These are phyloP conservation scores for Macrolepiota dolichaula DNA, from an alignment of 768 basidiomycete genomes.

Conservation along the genomic window DNA sequence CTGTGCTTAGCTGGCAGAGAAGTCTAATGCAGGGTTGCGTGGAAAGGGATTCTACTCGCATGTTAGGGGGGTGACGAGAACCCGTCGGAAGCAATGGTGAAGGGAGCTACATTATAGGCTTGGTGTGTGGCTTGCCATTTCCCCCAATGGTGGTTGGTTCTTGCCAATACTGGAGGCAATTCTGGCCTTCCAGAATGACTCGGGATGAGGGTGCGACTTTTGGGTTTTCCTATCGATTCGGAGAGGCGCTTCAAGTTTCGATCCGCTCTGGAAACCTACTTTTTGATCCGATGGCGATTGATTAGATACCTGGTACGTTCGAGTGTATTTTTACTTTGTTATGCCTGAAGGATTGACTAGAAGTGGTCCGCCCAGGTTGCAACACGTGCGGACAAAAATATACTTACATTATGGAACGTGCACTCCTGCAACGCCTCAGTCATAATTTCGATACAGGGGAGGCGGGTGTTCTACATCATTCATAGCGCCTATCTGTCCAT, in stretches of 20 bases:
- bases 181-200: not conserved
- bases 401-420: not conserved
- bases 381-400: not conserved
- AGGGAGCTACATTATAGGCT: not conserved
- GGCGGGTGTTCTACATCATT: not conserved
- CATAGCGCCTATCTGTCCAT: conserved; percentile 1
- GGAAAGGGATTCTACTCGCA: not conserved
- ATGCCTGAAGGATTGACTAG: not conserved
- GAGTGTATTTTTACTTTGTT: not conserved
- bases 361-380: not conserved
- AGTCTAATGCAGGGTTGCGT: not conserved
- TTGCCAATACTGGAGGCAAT: not conserved
- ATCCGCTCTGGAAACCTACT: not conserved
- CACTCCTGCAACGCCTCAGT: not conserved
- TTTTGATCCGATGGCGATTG: conserved; percentile 1
- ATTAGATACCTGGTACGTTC: not conserved
- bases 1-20: not conserved
- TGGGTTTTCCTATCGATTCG: not conserved
- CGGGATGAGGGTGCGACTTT: not conserved
- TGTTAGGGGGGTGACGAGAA: not conserved
- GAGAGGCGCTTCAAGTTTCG: not conserved
- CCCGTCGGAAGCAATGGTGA: not conserved
- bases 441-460: not conserved
- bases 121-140: not conserved
- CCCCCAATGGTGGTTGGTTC: not conserved